These are phyloP conservation scores for Xylariaceae sp. DNA, from an alignment of 2,329 filamentous ascomycete genomes.

Conservation along the genomic window DNA sequence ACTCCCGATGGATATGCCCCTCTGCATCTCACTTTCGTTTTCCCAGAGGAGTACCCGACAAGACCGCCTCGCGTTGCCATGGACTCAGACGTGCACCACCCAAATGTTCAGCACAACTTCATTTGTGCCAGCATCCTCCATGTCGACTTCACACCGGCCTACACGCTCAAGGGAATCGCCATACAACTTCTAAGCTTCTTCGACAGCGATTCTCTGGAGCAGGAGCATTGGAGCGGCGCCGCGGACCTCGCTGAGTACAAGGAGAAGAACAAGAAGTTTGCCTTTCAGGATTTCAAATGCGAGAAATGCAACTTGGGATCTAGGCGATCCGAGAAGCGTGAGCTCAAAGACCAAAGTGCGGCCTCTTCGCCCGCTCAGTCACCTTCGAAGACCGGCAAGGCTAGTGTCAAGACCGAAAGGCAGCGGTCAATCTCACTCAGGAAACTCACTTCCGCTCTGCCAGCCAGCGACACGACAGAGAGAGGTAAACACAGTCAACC, in stretches of 20 bases:
- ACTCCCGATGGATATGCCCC: conserved; percentile 35
- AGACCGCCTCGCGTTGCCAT: conserved; percentile 37
- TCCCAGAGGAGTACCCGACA: conserved; percentile 36
- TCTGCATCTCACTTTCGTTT: conserved; percentile 41
- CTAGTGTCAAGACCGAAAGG: conserved; percentile 5
- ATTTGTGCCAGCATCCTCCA: conserved; percentile 45
- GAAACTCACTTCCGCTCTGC: neutral
- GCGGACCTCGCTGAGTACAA: conserved; percentile 28
- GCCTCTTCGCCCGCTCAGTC: neutral
- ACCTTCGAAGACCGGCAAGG: conserved; percentile 9
- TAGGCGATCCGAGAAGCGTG: neutral
- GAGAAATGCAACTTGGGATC: conserved; percentile 25
- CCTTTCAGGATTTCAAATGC: conserved; percentile 21
- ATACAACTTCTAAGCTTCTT: conserved; percentile 53
- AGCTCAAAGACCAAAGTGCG: neutral
- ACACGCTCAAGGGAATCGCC: conserved; percentile 46
- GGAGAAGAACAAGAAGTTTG: neutral
- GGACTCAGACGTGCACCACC: conserved; percentile 39
- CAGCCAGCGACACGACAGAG: neutral
- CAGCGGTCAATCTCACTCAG: conserved; percentile 9
- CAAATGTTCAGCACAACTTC: conserved; percentile 41
- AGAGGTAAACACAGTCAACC: neutral
- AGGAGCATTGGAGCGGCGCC: conserved; percentile 24
- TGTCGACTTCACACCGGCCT: conserved; percentile 46
- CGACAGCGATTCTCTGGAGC: conserved; percentile 42